These are phyloP conservation scores for Carex scoparia DNA, from an alignment of 176 grass and related monocot species.

Conservation along the genomic window DNA sequence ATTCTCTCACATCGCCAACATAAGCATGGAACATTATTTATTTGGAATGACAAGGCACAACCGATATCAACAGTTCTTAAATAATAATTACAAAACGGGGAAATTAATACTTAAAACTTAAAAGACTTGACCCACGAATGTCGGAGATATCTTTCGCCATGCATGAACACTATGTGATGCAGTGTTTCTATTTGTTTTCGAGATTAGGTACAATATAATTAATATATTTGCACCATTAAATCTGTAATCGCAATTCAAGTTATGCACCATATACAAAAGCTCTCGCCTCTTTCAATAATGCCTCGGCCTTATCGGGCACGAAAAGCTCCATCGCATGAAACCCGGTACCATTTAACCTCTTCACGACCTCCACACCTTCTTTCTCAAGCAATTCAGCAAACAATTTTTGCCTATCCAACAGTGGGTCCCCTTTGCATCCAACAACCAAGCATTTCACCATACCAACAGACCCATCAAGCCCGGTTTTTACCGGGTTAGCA, in stretches of 20 bases:
- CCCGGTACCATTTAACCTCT: conserved; percentile 25
- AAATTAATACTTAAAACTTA: background rate
- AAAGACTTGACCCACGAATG: background rate
- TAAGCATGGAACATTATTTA: background rate
- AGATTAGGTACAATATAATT: background rate
- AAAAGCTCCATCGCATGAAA: conserved; percentile 71
- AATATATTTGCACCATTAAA: background rate
- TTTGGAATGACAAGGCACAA: background rate
- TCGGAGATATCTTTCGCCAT: background rate
- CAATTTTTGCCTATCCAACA: conserved; percentile 56
- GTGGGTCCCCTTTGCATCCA: conserved; percentile 57
- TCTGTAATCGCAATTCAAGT: background rate
- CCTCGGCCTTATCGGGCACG: conserved; percentile 32
- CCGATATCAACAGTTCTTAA: background rate
- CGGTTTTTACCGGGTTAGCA: conserved; percentile 42
- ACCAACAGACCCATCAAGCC: background rate
- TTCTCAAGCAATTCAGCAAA: conserved; percentile 47
- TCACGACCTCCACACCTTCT: conserved; percentile 46
- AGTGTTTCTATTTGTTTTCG: background rate
- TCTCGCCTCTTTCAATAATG: conserved; percentile 41
- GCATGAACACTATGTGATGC: background rate
- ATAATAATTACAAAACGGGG: background rate
- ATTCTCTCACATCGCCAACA: background rate
- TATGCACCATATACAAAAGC: conserved; percentile 37
- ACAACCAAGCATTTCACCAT: conserved; percentile 47